A percentile compares a stretch with the other conserved stretches of the same genome.
These are phyloP conservation scores for Carex arenaria DNA, from an alignment of 202 grass and related monocot species.

Conservation along the genomic window DNA sequence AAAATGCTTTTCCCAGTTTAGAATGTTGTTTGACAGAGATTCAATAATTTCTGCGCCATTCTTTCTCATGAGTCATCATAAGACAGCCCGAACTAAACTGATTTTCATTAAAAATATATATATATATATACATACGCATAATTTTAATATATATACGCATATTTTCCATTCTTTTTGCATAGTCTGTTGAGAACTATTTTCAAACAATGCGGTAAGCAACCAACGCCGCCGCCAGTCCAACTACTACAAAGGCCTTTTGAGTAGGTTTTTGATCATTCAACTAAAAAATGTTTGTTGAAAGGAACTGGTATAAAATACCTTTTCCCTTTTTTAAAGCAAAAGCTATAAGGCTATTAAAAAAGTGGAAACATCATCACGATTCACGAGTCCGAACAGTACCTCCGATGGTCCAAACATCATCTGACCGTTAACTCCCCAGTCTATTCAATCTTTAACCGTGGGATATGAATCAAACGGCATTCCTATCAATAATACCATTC, in stretches of 20 bases:
- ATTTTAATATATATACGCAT: background rate
- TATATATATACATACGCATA: background rate
- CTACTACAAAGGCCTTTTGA: background rate
- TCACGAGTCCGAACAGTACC: too few relatives aligned
- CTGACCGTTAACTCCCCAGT: too few relatives aligned
- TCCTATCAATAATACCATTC: background rate
- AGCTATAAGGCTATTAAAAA: background rate
- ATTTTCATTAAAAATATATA: background rate
- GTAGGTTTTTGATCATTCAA: background rate
- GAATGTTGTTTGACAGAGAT: too few relatives aligned
- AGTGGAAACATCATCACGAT: too few relatives aligned
- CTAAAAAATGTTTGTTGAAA: background rate
- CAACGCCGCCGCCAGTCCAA: background rate
- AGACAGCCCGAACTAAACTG: background rate
- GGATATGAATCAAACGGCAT: background rate
- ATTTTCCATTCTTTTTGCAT: background rate
- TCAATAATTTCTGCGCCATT: background rate
- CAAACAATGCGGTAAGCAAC: constrained; percentile 3
- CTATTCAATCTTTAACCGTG: background rate
- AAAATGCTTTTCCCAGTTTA: too few relatives aligned
- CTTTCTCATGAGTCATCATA: background rate
- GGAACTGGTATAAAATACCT: background rate
- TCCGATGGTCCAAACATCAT: too few relatives aligned
- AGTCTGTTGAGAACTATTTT: background rate
- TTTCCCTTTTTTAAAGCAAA: background rate